These are phyloP conservation scores for Zygotorulaspora danielsina DNA, from an alignment of 805 yeast species.

Conservation along the genomic window DNA sequence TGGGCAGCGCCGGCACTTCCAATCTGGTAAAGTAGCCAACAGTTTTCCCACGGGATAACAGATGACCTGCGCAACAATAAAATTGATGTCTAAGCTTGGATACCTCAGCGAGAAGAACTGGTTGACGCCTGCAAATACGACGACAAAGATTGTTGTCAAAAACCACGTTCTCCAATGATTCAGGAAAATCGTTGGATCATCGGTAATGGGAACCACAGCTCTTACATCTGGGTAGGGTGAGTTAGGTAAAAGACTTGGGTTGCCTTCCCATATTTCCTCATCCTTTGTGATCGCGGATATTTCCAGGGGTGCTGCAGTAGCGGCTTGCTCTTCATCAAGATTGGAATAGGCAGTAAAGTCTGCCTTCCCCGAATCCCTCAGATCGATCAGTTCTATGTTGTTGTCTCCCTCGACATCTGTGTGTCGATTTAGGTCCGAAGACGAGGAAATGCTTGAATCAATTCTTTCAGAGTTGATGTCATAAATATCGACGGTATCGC, in stretches of 20 bases:
- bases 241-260: slow-evolving; percentile 19
- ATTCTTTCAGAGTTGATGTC: neutral
- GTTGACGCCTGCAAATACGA: slow-evolving; percentile 54
- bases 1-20: slow-evolving; percentile 31
- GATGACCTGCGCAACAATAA: slow-evolving; percentile 50
- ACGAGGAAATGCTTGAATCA: neutral
- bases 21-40: slow-evolving; percentile 42
- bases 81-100: slow-evolving; percentile 47
- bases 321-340: slow-evolving; percentile 1
- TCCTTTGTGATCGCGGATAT: neutral
- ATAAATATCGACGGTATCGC: neutral
- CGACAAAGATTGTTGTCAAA: slow-evolving; percentile 46
- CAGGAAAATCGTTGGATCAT: slow-evolving; percentile 46
- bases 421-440: neutral
- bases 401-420: neutral
- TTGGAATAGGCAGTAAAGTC: neutral
- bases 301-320: slow-evolving; percentile 1
- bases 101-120: slow-evolving; percentile 51
- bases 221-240: slow-evolving; percentile 52
- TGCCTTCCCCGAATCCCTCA: neutral
- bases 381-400: neutral
- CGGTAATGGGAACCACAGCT: slow-evolving; percentile 51
- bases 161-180: slow-evolving; percentile 56
- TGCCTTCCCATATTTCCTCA: slow-evolving; percentile 24
- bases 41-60: slow-evolving; percentile 50